Conservation (phyloP, 1,139 yeast species). For the Barnettozyma hawaiiensis region DNA sequence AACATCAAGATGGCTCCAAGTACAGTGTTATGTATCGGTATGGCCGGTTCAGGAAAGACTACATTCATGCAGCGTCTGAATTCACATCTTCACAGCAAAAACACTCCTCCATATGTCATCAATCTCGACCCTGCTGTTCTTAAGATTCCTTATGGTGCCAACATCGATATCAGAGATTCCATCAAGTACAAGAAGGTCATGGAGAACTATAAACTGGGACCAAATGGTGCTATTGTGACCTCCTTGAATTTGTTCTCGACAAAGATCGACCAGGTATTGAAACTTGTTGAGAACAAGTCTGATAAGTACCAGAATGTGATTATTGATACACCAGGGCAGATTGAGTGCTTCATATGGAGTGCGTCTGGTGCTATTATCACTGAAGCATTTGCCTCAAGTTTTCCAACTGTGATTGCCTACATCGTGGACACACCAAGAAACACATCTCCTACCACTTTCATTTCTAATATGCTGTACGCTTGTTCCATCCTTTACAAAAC, state of each 20-base stretch:
- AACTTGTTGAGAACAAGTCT: conserved; percentile 75
- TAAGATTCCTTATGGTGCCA: conserved; percentile 87
- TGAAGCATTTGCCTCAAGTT: conserved; percentile 92
- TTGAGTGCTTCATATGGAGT: conserved; percentile 94
- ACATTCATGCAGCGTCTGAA: conserved; percentile 95
- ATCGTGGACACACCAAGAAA: conserved; percentile 96
- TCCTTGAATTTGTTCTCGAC: conserved; percentile 88
- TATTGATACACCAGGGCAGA: conserved; percentile 97
- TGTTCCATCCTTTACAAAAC: conserved; percentile 96
- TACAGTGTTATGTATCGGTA: conserved; percentile 81
- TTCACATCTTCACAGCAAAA: conserved; percentile 72
- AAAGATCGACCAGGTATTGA: conserved; percentile 91
- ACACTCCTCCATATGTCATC: conserved; percentile 74
- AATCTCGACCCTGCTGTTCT: conserved; percentile 96
- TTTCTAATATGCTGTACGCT: conserved; percentile 97
- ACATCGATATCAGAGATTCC: conserved; percentile 94
- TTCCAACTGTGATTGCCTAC: conserved; percentile 94
- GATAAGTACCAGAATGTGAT: conserved; percentile 65
- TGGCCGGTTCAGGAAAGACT: conserved; percentile 98
- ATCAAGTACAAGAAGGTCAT: conserved; percentile 93
- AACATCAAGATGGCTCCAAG: conserved; percentile 47
- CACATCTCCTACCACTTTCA: conserved; percentile 90
- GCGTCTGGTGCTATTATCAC: conserved; percentile 97
- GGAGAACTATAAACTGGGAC: conserved; percentile 90
- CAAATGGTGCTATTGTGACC: conserved; percentile 97